A percentile compares a stretch with the other conserved stretches of the same genome.
Evolutionary conservation across 257 asterid genomes (phyloP).

Genomic region (Anisodus tanguticus): DNA sequence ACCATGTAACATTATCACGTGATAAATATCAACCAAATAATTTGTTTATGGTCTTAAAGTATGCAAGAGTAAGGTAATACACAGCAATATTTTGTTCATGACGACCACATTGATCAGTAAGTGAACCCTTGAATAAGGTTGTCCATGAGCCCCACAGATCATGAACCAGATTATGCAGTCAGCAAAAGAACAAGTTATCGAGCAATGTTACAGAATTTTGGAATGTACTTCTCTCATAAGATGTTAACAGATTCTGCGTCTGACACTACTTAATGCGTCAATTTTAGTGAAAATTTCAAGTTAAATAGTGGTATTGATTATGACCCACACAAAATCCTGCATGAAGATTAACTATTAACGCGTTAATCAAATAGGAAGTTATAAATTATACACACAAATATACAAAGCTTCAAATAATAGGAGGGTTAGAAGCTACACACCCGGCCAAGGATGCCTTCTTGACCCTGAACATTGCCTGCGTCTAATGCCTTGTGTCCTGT

Average conservation of each 20-base stretch:
- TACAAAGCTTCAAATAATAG: not conserved
- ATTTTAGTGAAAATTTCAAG: not conserved
- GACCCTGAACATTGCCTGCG: constrained; percentile 63
- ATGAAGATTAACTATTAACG: not conserved
- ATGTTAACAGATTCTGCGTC: not conserved
- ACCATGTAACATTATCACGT: not conserved
- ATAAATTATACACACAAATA: not conserved
- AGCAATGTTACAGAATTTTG: not conserved
- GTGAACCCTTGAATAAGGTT: not conserved
- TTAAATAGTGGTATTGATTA: not conserved
- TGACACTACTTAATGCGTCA: not conserved
- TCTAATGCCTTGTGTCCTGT: constrained; percentile 83
- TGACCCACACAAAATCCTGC: not conserved
- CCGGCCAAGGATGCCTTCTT: constrained; percentile 91
- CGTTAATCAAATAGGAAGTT: not conserved
- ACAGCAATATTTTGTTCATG: not conserved
- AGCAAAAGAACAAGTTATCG: not conserved
- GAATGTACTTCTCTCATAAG: not conserved
- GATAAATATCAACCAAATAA: not conserved
- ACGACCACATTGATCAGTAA: not conserved
- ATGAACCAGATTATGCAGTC: not conserved
- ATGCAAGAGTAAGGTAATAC: not conserved
- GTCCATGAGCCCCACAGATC: not conserved
- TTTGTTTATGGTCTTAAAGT: not conserved
- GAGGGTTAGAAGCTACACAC: constrained; percentile 44